Conservation (phyloP, 2,329 filamentous ascomycete species). For the Pyricularia pennisetigena region DNA sequence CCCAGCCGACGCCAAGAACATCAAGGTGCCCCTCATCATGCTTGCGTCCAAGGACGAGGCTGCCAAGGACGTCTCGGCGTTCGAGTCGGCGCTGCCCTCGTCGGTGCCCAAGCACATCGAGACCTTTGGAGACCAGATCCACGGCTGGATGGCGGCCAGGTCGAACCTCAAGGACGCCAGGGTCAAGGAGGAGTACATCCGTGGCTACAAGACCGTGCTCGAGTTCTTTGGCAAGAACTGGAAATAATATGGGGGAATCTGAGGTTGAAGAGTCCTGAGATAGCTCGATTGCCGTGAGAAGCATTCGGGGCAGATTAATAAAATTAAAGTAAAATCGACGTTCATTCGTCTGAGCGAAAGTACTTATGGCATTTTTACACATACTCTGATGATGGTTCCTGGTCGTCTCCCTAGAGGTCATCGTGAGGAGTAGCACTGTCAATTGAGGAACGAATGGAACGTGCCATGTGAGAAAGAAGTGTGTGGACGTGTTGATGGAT, state of each 20-base stretch:
- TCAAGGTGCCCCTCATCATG: slow-evolving; percentile 52
- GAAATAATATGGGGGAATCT: slow-evolving; percentile 10
- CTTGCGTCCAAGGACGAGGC: slow-evolving; percentile 59
- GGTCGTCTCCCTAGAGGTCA: too few relatives aligned
- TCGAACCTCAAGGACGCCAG: slow-evolving; percentile 45
- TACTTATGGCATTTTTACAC: neutral
- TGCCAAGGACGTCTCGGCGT: slow-evolving; percentile 43
- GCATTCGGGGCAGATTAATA: neutral
- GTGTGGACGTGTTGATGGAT: too few relatives aligned
- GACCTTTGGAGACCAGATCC: slow-evolving; percentile 56
- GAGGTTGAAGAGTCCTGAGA: too few relatives aligned
- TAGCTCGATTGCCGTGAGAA: neutral
- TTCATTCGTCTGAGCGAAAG: neutral
- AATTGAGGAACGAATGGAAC: too few relatives aligned
- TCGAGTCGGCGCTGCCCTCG: slow-evolving; percentile 35
- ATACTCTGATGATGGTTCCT: neutral
- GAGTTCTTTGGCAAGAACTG: slow-evolving; percentile 46
- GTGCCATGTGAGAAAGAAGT: too few relatives aligned
- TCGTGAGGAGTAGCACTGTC: too few relatives aligned
- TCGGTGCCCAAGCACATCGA: slow-evolving; percentile 50
- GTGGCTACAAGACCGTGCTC: slow-evolving; percentile 50
- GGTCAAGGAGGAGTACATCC: slow-evolving; percentile 51
- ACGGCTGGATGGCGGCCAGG: slow-evolving; percentile 67
- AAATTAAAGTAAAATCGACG: neutral
- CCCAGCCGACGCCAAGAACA: slow-evolving; percentile 44